Evolutionary conservation across 169 alveolate genomes (phyloP).

Genomic region (Perkinsus chesapeaki): DNA sequence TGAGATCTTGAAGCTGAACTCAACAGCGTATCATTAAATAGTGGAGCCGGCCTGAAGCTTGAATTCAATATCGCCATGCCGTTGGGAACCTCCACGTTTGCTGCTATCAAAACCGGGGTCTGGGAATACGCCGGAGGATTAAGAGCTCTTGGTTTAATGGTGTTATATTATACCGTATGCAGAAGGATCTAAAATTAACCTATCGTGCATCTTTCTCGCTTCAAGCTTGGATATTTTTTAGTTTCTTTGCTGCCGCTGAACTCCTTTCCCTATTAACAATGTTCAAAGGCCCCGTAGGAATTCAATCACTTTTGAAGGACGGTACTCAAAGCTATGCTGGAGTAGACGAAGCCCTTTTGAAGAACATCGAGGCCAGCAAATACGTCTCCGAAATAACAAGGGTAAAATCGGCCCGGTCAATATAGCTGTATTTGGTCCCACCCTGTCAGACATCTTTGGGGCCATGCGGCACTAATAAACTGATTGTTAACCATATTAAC

Average conservation of each 20-base stretch:
- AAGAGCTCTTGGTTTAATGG: neutral
- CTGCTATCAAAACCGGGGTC: too few relatives aligned
- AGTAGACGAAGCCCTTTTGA: slow-evolving; percentile 75
- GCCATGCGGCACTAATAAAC: slow-evolving; percentile 93
- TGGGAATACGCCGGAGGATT: too few relatives aligned
- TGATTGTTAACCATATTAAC: slow-evolving; percentile 93
- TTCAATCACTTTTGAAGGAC: slow-evolving; percentile 28
- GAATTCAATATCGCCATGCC: too few relatives aligned
- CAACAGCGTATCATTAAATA: neutral
- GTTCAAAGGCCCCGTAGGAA: slow-evolving; percentile 6
- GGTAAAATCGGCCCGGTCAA: slow-evolving; percentile 38
- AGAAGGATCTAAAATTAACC: neutral
- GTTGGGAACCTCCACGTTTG: too few relatives aligned
- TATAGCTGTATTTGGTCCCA: slow-evolving; percentile 54
- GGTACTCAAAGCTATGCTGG: slow-evolving; percentile 80
- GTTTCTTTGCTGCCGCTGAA: neutral
- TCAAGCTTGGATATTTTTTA: neutral
- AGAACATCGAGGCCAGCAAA: slow-evolving; percentile 78
- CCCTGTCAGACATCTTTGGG: slow-evolving; percentile 90
- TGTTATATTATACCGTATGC: neutral
- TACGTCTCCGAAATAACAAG: slow-evolving; percentile 74
- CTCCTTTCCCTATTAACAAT: neutral
- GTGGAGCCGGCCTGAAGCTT: too few relatives aligned
- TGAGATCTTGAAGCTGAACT: neutral
- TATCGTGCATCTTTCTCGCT: neutral